phyloP scores from a whole-genome alignment of 2,329 filamentous ascomycete species.

The Amesomyces nigricolor region DNA sequence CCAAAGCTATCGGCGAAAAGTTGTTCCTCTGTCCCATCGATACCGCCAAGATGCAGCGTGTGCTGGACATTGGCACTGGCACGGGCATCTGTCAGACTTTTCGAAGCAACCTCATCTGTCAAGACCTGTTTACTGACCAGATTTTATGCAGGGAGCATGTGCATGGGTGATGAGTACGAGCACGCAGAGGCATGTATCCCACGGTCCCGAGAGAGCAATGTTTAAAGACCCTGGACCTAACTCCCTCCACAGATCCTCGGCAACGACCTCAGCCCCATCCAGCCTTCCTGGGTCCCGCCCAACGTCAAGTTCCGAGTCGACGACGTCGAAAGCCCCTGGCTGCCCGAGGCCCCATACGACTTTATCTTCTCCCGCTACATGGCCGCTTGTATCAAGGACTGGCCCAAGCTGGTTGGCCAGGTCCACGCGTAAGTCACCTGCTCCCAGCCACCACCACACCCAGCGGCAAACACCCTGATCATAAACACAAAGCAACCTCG shows the following conservation, averaged over 20 bases:
- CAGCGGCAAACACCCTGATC: neutral
- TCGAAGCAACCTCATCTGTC: too few species aligned
- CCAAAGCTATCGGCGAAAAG: constrained; percentile 1
- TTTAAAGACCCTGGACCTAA: constrained; percentile 27
- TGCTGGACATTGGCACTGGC: constrained; percentile 12
- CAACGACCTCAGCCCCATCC: constrained; percentile 31
- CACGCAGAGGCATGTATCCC: constrained; percentile 6
- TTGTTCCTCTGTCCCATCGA: constrained; percentile 12
- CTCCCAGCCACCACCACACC: neutral
- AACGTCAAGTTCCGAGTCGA: constrained; percentile 35
- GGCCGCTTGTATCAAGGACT: too few species aligned
- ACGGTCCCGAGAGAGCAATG: too few species aligned
- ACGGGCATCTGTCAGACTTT: constrained; percentile 12
- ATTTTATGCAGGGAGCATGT: constrained; percentile 1
- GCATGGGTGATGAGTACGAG: constrained; percentile 32
- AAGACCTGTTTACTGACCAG: too few species aligned
- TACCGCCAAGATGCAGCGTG: constrained; percentile 10
- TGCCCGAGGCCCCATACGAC: neutral
- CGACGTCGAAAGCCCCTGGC: constrained; percentile 28
- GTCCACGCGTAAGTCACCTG: constrained; percentile 20
- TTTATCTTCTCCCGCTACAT: too few species aligned
- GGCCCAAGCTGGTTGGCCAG: too few species aligned
- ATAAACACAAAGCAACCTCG: constrained; percentile 27
- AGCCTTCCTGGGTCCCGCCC: constrained; percentile 29
- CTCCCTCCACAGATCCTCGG: constrained; percentile 26